phyloP scores from a whole-genome alignment of 2,329 filamentous ascomycete species.

The Amphichorda felina region DNA sequence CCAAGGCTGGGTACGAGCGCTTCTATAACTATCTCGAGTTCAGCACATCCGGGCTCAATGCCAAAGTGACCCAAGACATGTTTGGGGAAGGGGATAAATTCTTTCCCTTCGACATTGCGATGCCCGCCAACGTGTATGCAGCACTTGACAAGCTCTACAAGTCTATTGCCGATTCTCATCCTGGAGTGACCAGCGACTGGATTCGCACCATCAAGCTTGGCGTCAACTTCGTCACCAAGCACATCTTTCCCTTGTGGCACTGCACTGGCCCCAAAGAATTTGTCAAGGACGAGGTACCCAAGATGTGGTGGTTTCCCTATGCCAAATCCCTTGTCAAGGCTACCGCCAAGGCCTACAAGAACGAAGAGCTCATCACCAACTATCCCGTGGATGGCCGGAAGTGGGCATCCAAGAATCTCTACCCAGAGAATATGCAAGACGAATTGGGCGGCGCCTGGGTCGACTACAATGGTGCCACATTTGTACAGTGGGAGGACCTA shows the following conservation, averaged over 20 bases:
- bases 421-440: slow-evolving; percentile 6
- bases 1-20: slow-evolving; percentile 20
- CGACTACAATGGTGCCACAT: slow-evolving; percentile 11
- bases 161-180: slow-evolving; percentile 13
- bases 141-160: slow-evolving; percentile 18
- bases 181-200: slow-evolving; percentile 16
- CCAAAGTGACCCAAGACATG: slow-evolving; percentile 11
- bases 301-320: slow-evolving; percentile 26
- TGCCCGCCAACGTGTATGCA: slow-evolving; percentile 17
- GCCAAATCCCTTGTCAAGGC: slow-evolving; percentile 16
- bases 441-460: slow-evolving; percentile 9
- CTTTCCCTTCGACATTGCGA: slow-evolving; percentile 15
- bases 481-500: slow-evolving; percentile 14
- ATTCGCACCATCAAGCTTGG: slow-evolving; percentile 18
- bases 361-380: slow-evolving; percentile 11
- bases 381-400: slow-evolving; percentile 16
- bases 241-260: slow-evolving; percentile 23
- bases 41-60: slow-evolving; percentile 11
- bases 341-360: slow-evolving; percentile 11
- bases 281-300: slow-evolving; percentile 17
- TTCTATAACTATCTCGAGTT: slow-evolving; percentile 21
- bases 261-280: slow-evolving; percentile 23
- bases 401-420: slow-evolving; percentile 13
- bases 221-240: slow-evolving; percentile 22
- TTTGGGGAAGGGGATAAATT: slow-evolving; percentile 13